Base-by-base conservation (phyloP, 495 filamentous ascomycete species). In the Neurospora sp. region DNA sequence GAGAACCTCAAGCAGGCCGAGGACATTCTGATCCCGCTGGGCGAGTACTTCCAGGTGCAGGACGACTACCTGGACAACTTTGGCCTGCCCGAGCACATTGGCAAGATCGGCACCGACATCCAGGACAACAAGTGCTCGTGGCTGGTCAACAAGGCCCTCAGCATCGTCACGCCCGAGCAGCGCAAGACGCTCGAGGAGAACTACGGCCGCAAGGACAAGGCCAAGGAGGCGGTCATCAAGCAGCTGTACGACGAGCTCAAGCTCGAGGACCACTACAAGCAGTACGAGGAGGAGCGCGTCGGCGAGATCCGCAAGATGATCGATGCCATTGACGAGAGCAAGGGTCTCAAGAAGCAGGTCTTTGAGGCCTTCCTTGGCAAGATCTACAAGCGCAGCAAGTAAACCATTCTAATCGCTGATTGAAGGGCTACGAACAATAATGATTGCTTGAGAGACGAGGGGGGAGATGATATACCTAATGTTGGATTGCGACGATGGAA, bases 121-220 rank as follows among this genome's bases (percentile, higher is more conserved):
- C 88, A 93, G 85, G 96, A 99, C 82, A 99, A 99, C 88, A 99
- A 99, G 86, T 99, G 96, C 87, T 94, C 92, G 8, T 99, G 96
- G 96, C 81, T 98, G 27, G 87, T 99, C 79, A 98, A 98, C 86
- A 91, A 97, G 82, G 96, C 96, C 59, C 87, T 98, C 61, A 83
- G 89, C 78, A 86, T 89, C 69, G 91, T 89, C 72, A 92, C 84
- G 3, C 87, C 92, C 12, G 91, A 93, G 82, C 96, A 98, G 87
- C 89, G 93, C 76, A 84, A 91, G 81, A 79, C 93, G 44, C 89
- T 93, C 42, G 90, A 96, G 77, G 88, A 90, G 61, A 92, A 94
- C 83, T 98, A 98, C 81, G 96, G 96, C 73, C 89, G 88, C 79
- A 98, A 98, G 86, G 90, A 97, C 85, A 85, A 84, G 77, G 87